Conservation (phyloP, 2,329 filamentous ascomycete genomes). For the Celoporthe dispersa region DNA sequence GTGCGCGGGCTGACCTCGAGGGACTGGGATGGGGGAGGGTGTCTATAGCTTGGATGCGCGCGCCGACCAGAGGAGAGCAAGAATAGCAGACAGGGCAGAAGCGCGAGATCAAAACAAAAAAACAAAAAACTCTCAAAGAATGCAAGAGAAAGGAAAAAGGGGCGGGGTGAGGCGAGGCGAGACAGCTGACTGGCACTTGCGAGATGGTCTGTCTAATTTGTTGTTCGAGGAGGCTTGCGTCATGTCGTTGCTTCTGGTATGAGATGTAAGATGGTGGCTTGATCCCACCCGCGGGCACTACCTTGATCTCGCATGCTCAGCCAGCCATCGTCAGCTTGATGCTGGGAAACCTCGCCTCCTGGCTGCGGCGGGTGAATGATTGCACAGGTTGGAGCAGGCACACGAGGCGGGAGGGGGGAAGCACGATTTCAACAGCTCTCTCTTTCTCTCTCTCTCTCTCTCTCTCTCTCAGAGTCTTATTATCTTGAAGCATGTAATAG, state of each 20-base stretch:
- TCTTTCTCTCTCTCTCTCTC: neutral
- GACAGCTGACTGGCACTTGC: neutral
- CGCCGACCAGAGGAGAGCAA: neutral
- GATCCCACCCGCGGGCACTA: neutral
- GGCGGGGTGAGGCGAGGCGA: neutral
- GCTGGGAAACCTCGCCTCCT: neutral
- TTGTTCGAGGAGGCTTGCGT: neutral
- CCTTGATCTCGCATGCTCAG: neutral
- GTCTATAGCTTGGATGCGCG: neutral
- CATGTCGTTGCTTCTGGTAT: slow-evolving; percentile 3
- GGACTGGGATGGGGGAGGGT: no score
- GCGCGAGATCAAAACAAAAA: neutral
- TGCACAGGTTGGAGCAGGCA: neutral
- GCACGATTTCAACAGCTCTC: neutral
- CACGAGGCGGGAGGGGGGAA: no score
- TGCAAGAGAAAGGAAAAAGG: neutral
- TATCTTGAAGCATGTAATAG: neutral
- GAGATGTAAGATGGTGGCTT: slow-evolving; percentile 7
- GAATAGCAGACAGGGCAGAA: neutral
- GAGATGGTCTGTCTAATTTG: neutral
- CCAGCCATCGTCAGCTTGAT: neutral
- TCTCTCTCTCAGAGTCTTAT: neutral
- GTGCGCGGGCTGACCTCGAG: neutral
- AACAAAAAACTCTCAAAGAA: neutral
- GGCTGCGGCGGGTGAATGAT: neutral